phyloP scores from a whole-genome alignment of 78 protist species.

The Diacronema lutheri region DNA sequence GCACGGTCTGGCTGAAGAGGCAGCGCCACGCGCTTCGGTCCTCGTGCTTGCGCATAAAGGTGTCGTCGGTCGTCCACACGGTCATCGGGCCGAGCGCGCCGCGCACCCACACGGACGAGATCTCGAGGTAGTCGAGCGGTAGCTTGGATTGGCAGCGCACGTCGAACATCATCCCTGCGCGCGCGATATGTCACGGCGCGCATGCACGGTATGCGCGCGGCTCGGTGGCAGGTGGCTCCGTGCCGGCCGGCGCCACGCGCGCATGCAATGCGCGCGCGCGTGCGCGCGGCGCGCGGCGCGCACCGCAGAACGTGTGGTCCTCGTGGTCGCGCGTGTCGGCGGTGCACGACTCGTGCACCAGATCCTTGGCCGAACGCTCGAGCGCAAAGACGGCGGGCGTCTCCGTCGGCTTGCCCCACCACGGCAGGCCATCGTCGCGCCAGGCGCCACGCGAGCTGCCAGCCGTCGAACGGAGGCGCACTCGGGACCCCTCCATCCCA shows the following conservation, averaged over 20 bases:
- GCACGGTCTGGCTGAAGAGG: not conserved
- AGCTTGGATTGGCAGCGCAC: not conserved
- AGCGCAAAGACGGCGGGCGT: too few relatives aligned
- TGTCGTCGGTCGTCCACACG: slow-evolving; percentile 11
- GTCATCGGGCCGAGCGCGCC: slow-evolving; percentile 46
- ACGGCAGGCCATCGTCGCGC: too few relatives aligned
- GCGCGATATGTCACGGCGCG: too few relatives aligned
- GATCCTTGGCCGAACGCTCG: not conserved
- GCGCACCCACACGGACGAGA: slow-evolving; percentile 11
- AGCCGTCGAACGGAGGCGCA: too few relatives aligned
- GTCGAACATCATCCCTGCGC: slow-evolving; percentile 24
- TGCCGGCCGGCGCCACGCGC: too few relatives aligned
- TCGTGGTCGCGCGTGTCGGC: slow-evolving; percentile 22
- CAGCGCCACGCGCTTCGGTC: slow-evolving; percentile 12
- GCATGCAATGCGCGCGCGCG: too few relatives aligned
- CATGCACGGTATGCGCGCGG: too few relatives aligned
- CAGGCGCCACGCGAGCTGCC: too few relatives aligned
- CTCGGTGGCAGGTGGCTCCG: too few relatives aligned
- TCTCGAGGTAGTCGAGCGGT: slow-evolving; percentile 20
- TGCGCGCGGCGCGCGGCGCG: too few relatives aligned
- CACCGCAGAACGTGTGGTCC: slow-evolving; percentile 49
- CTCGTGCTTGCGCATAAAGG: slow-evolving; percentile 14
- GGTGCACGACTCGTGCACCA: not conserved
- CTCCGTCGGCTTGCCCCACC: too few relatives aligned
- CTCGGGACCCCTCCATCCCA: too few relatives aligned